phyloP scores from a whole-genome alignment of 148 eudicot genomes.

The Rhododendron williamsianum region DNA sequence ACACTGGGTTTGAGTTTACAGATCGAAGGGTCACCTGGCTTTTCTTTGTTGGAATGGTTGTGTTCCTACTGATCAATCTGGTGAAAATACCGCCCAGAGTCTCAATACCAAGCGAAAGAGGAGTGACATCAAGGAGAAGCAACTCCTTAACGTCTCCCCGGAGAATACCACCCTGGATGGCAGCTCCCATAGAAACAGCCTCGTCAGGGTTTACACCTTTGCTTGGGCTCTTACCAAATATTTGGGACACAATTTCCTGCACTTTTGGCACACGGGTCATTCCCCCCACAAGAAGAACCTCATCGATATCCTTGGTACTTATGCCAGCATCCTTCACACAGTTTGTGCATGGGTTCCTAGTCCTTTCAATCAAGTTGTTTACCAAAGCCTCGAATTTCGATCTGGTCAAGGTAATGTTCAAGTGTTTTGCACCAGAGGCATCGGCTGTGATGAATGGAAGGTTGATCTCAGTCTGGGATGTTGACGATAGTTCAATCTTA shows the following conservation, averaged over 20 bases:
- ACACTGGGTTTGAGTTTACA: background rate
- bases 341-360: constrained; percentile 67
- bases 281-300: constrained; percentile 95
- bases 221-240: constrained; percentile 87
- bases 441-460: constrained; percentile 92
- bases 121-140: constrained; percentile 93
- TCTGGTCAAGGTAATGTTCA: constrained; percentile 83
- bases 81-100: constrained; percentile 94
- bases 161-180: constrained; percentile 94
- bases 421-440: constrained; percentile 84
- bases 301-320: constrained; percentile 63
- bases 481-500: constrained; percentile 88
- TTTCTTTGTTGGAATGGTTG: constrained; percentile 95
- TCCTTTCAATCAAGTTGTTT: constrained; percentile 73
- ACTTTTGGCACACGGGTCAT: constrained; percentile 96
- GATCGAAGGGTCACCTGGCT: constrained; percentile 55
- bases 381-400: constrained; percentile 89
- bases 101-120: constrained; percentile 93
- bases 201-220: constrained; percentile 98
- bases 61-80: constrained; percentile 76
- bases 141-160: constrained; percentile 95
- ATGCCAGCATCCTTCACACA: constrained; percentile 92
- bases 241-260: constrained; percentile 70
- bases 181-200: constrained; percentile 99
- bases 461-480: constrained; percentile 90